phyloP scores from a whole-genome alignment of 257 asterid species.

The Gentiana dahurica region DNA sequence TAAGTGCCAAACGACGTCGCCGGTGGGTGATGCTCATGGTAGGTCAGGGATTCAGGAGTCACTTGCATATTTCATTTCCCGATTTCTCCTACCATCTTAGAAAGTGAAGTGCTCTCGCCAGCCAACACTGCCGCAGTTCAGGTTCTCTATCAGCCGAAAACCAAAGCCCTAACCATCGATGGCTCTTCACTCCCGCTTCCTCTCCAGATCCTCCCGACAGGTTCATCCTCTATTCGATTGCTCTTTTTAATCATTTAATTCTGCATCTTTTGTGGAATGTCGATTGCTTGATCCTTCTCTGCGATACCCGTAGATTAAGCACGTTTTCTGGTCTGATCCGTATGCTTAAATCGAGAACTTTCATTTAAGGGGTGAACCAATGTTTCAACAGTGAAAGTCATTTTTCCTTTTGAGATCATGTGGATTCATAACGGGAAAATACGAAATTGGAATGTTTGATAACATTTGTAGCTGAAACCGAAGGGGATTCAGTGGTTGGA shows the following conservation, averaged over 20 bases:
- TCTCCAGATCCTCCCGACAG: conserved; percentile 70
- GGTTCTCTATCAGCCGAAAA: not conserved
- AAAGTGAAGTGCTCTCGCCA: too few species aligned
- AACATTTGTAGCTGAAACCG: not conserved
- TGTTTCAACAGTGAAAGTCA: not conserved
- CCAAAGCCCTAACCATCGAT: conserved; percentile 12
- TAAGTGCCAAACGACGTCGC: too few species aligned
- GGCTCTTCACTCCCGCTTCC: conserved; percentile 60
- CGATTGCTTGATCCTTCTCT: too few species aligned
- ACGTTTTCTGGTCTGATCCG: not conserved
- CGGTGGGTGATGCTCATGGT: too few species aligned
- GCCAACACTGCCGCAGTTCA: not conserved
- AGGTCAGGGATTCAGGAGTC: too few species aligned
- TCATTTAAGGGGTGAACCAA: not conserved
- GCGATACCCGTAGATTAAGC: too few species aligned
- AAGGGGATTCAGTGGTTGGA: too few species aligned
- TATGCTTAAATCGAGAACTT: not conserved
- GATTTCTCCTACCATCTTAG: too few species aligned
- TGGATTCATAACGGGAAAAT: not conserved
- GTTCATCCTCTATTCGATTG: conserved; percentile 15
- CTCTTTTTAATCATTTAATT: not conserved
- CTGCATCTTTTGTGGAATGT: not conserved
- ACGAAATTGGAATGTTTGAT: not conserved
- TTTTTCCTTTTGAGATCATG: not conserved
- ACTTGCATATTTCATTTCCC: too few species aligned